phyloP scores from a whole-genome alignment of 2,329 filamentous ascomycete genomes.

The Aspergillus sp. region DNA sequence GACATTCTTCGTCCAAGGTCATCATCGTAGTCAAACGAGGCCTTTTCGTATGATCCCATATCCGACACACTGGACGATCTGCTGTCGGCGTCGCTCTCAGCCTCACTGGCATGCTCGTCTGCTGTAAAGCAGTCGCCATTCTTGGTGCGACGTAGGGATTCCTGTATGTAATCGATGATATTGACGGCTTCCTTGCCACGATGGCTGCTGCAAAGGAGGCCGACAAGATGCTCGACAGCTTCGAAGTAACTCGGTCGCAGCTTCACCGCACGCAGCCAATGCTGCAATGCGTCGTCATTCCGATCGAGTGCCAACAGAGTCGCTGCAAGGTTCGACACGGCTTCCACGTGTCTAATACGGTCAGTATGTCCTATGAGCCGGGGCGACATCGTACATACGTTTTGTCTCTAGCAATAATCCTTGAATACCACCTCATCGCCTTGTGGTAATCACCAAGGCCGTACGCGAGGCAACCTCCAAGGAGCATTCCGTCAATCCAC shows the following conservation, averaged over 20 bases:
- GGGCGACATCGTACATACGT: constrained; percentile 35
- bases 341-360: constrained; percentile 68
- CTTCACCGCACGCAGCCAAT: constrained; percentile 79
- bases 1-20: constrained; percentile 23
- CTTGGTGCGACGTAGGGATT: constrained; percentile 50
- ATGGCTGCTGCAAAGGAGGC: constrained; percentile 71
- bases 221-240: constrained; percentile 87
- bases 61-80: constrained; percentile 44
- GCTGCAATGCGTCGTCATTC: constrained; percentile 70
- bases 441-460: constrained; percentile 76
- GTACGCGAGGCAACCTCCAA: constrained; percentile 87
- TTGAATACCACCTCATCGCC: constrained; percentile 43
- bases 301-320: constrained; percentile 76
- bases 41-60: constrained; percentile 45
- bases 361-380: constrained; percentile 13
- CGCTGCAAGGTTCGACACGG: constrained; percentile 85
- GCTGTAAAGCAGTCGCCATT: constrained; percentile 40
- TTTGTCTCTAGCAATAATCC: constrained; percentile 50
- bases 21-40: constrained; percentile 48
- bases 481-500: constrained; percentile 87
- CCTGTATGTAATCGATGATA: constrained; percentile 78
- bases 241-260: constrained; percentile 83
- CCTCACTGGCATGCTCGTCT: constrained; percentile 50
- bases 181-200: constrained; percentile 75
- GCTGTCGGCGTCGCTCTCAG: constrained; percentile 48